Conservation (phyloP, 2,329 filamentous ascomycete genomes). For the Cadophora sp. region DNA sequence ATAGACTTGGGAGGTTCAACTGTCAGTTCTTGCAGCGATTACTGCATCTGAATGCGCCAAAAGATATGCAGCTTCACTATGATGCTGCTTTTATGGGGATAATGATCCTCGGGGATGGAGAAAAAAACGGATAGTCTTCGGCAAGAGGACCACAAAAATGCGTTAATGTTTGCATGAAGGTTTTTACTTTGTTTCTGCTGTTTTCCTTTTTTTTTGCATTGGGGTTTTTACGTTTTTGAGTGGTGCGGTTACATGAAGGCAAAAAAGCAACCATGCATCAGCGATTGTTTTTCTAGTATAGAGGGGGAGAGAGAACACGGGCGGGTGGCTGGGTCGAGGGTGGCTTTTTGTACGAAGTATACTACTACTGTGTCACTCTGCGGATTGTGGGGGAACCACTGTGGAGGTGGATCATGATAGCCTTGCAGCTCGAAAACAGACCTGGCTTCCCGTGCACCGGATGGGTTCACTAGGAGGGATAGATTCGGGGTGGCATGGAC, state of each 20-base stretch:
- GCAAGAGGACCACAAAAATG: slow-evolving; percentile 20
- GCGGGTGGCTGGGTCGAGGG: background rate
- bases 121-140: slow-evolving; percentile 10
- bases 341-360: slow-evolving; percentile 29
- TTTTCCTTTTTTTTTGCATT: slow-evolving; percentile 14
- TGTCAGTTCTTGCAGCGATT: slow-evolving; percentile 12
- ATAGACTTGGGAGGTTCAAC: slow-evolving; percentile 30
- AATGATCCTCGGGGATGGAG: background rate
- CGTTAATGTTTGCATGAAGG: slow-evolving; percentile 30
- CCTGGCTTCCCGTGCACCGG: background rate
- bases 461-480: background rate
- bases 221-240: slow-evolving; percentile 20
- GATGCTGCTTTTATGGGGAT: slow-evolving; percentile 12
- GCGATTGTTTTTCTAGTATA: slow-evolving; percentile 33
- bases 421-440: background rate
- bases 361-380: slow-evolving; percentile 21
- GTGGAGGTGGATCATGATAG: background rate
- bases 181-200: slow-evolving; percentile 15
- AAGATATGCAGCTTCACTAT: slow-evolving; percentile 16
- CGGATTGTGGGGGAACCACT: background rate
- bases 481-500: slow-evolving; percentile 1
- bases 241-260: slow-evolving; percentile 12
- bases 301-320: slow-evolving; percentile 17
- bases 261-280: slow-evolving; percentile 21
- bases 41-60: slow-evolving; percentile 25